A percentile compares a stretch with the other conserved stretches of the same genome.
Evolutionary conservation across 768 basidiomycete genomes (phyloP).

Genomic region (Calocera cornea): DNA sequence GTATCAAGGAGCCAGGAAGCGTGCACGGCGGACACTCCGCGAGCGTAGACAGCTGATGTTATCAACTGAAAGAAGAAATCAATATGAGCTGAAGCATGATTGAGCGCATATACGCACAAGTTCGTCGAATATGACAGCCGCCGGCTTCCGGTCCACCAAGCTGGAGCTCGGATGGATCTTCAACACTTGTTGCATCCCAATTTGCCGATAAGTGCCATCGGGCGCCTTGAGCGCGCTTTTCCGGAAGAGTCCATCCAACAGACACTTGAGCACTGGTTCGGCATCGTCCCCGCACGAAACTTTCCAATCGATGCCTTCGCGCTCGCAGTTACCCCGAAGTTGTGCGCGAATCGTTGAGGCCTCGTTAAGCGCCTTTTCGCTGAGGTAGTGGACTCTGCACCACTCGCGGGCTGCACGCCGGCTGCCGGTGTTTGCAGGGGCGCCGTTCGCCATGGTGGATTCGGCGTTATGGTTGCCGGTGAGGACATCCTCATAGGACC

Average conservation of each 20-base stretch:
- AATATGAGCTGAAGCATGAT: background rate
- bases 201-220: constrained; percentile 68
- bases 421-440: background rate
- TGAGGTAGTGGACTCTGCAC: constrained; percentile 75
- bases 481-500: constrained; percentile 61
- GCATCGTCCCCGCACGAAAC: constrained; percentile 47
- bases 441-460: constrained; percentile 3
- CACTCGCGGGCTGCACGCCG: constrained; percentile 36
- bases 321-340: constrained; percentile 49
- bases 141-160: constrained; percentile 64
- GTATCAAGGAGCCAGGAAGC: background rate
- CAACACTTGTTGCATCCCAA: constrained; percentile 38
- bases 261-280: constrained; percentile 53
- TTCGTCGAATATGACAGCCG: constrained; percentile 86
- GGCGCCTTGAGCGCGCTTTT: constrained; percentile 75
- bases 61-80: background rate
- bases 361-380: constrained; percentile 64
- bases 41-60: background rate
- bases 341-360: constrained; percentile 72
- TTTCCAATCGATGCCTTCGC: constrained; percentile 45
- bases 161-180: constrained; percentile 88
- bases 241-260: constrained; percentile 63
- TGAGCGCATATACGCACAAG: constrained; percentile 41
- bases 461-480: background rate
- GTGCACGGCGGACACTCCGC: background rate